phyloP scores from a whole-genome alignment of 108 stramenopile genomes.

The Cyclotella kingstonii region DNA sequence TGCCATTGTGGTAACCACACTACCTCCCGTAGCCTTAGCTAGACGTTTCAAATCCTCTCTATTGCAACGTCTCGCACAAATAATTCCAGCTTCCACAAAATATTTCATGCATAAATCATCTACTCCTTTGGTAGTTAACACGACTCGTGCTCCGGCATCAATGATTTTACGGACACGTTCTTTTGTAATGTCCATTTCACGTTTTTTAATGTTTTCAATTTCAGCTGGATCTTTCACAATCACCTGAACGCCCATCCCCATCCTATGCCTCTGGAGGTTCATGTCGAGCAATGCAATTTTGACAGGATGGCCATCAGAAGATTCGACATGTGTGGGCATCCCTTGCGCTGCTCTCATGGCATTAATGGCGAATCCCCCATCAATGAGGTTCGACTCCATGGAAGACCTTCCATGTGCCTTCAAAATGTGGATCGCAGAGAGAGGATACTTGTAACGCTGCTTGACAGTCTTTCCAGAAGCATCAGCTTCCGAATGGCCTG shows the following conservation, averaged over 20 bases:
- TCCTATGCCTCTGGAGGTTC: conserved; percentile 97
- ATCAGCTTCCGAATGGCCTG: conserved; percentile 14
- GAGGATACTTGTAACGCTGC: conserved; percentile 82
- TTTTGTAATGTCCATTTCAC: conserved; percentile 99
- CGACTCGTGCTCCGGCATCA: conserved; percentile 94
- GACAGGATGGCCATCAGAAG: conserved; percentile 47
- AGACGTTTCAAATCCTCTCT: conserved; percentile 97
- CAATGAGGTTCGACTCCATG: conserved; percentile 89
- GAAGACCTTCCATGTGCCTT: conserved; percentile 98
- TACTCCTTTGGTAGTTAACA: conserved; percentile 98
- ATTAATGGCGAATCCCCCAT: conserved; percentile 95
- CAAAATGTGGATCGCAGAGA: conserved; percentile 97
- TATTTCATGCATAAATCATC: conserved; percentile 99
- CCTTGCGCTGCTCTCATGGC: conserved; percentile 93
- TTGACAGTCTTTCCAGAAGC: conserved; percentile 21
- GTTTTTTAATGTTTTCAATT: conserved; percentile 95
- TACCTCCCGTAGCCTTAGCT: conserved; percentile 97
- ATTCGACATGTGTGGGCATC: conserved; percentile 92
- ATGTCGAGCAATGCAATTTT: conserved; percentile 98
- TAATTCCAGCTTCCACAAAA: conserved; percentile 98
- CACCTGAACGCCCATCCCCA: conserved; percentile 98
- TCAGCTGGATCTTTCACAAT: conserved; percentile 88
- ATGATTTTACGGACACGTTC: conserved; percentile 98
- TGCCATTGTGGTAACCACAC: conserved; percentile 94
- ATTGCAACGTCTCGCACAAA: conserved; percentile 92